A percentile compares a stretch with the other conserved stretches of the same genome.
These are phyloP conservation scores for Paralagenidium karlingii DNA, from an alignment of 352 stramenopile genomes.

Conservation along the genomic window DNA sequence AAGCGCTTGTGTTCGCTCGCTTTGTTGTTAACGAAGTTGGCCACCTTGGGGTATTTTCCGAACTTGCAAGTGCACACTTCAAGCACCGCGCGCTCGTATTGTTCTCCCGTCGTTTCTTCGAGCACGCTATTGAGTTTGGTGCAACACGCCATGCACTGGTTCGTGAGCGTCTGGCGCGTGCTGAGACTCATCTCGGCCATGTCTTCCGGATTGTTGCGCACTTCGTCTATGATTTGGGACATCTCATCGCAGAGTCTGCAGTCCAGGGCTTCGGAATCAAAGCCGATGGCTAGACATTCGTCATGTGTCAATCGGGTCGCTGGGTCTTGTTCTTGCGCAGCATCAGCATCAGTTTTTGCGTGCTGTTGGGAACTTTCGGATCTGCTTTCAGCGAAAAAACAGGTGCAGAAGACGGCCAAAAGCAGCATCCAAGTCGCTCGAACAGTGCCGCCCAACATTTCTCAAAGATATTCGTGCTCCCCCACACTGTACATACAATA, in stretches of 20 bases:
- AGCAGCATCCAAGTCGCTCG: too few species aligned
- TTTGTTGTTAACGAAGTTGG: conserved; percentile 47
- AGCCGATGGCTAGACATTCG: conserved; percentile 24
- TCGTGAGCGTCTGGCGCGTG: conserved; percentile 2
- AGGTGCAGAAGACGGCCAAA: too few species aligned
- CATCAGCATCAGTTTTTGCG: too few species aligned
- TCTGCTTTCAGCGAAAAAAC: too few species aligned
- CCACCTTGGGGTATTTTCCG: conserved; percentile 46
- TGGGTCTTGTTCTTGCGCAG: too few species aligned
- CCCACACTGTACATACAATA: too few species aligned
- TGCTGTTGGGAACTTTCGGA: too few species aligned
- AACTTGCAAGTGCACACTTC: conserved; percentile 41
- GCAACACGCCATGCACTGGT: conserved; percentile 35
- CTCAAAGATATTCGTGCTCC: too few species aligned
- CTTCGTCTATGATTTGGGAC: conserved; percentile 13
- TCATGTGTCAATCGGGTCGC: too few species aligned
- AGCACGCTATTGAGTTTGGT: conserved; percentile 23
- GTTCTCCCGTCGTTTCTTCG: conserved; percentile 11
- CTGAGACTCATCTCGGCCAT: neutral
- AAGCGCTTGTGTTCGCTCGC: conserved; percentile 25
- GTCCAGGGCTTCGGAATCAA: conserved; percentile 43
- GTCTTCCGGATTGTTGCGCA: conserved; percentile 4
- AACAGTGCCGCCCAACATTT: too few species aligned
- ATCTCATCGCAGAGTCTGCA: conserved; percentile 43
- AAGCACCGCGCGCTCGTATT: conserved; percentile 30